phyloP scores from a whole-genome alignment of 2,329 filamentous ascomycete species.

The Mycosphaerella sp. region DNA sequence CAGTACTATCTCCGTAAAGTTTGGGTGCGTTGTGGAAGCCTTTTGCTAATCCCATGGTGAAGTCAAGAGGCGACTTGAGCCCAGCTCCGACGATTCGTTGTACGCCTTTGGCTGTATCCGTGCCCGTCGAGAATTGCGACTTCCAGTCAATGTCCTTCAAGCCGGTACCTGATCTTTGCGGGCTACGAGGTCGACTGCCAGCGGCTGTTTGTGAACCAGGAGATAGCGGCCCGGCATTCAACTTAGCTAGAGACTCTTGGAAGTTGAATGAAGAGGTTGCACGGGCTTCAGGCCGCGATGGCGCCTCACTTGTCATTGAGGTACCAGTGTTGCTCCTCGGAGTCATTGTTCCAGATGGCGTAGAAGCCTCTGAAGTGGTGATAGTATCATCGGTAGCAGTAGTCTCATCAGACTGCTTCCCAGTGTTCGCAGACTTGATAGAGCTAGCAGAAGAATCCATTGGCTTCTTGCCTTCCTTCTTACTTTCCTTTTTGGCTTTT shows the following conservation, averaged over 20 bases:
- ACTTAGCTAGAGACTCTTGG: slow-evolving; percentile 27
- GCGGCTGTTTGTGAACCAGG: slow-evolving; percentile 11
- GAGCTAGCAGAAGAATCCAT: slow-evolving; percentile 10
- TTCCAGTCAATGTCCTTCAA: slow-evolving; percentile 15
- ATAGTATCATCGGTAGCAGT: background rate
- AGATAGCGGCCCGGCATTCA: slow-evolving; percentile 24
- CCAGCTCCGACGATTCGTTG: slow-evolving; percentile 35
- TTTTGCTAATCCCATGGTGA: slow-evolving; percentile 72
- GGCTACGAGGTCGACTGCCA: slow-evolving; percentile 18
- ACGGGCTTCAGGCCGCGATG: slow-evolving; percentile 20
- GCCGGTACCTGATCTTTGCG: slow-evolving; percentile 8
- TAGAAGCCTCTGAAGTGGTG: slow-evolving; percentile 2
- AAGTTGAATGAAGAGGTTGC: slow-evolving; percentile 29
- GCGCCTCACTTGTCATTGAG: slow-evolving; percentile 6
- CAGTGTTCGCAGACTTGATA: slow-evolving; percentile 13
- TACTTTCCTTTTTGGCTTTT: slow-evolving; percentile 21
- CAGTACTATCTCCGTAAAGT: slow-evolving; percentile 76
- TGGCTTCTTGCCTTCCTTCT: slow-evolving; percentile 21
- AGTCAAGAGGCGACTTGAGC: slow-evolving; percentile 75
- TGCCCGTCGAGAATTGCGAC: slow-evolving; percentile 25
- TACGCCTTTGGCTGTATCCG: slow-evolving; percentile 34
- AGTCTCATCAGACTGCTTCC: slow-evolving; percentile 8
- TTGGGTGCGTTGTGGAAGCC: slow-evolving; percentile 84
- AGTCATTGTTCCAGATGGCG: slow-evolving; percentile 13
- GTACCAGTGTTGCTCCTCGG: slow-evolving; percentile 14